These are phyloP conservation scores for Pharnaceum exiguum DNA, from an alignment of 148 eudicot species.

Conservation along the genomic window DNA sequence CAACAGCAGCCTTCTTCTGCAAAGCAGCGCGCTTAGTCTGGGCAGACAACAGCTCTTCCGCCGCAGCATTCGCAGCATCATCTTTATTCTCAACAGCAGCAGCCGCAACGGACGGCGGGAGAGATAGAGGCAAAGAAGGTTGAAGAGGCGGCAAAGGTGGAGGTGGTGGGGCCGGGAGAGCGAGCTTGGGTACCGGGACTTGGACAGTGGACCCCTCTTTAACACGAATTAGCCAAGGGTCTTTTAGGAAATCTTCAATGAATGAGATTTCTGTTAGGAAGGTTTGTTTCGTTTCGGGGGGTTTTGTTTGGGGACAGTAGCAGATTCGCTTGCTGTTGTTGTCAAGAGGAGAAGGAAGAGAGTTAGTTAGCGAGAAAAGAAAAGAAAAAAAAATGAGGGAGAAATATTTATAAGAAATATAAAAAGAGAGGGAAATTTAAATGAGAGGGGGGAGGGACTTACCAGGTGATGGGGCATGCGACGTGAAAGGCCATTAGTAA, in stretches of 20 bases:
- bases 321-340: slow-evolving; percentile 68
- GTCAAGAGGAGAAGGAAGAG: background rate
- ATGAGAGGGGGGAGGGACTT: background rate
- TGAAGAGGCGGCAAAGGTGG: too few relatives aligned
- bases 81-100: slow-evolving; percentile 3
- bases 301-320: slow-evolving; percentile 75
- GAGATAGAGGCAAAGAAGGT: too few relatives aligned
- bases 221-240: slow-evolving; percentile 64
- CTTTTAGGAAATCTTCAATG: slow-evolving; percentile 40
- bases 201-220: slow-evolving; percentile 46
- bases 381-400: slow-evolving; percentile 5
- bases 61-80: slow-evolving; percentile 20
- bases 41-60: slow-evolving; percentile 52
- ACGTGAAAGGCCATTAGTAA: slow-evolving; percentile 99
- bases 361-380: background rate
- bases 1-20: slow-evolving; percentile 80
- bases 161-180: slow-evolving; percentile 36
- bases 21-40: slow-evolving; percentile 72
- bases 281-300: slow-evolving; percentile 16
- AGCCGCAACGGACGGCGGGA: slow-evolving; percentile 21
- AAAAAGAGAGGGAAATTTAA: background rate
- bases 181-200: slow-evolving; percentile 66
- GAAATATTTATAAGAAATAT: background rate
- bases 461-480: slow-evolving; percentile 97
- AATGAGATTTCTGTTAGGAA: slow-evolving; percentile 36